These are phyloP conservation scores for Rhizopogon vinicolor DNA, from an alignment of 768 basidiomycete genomes.

Conservation along the genomic window DNA sequence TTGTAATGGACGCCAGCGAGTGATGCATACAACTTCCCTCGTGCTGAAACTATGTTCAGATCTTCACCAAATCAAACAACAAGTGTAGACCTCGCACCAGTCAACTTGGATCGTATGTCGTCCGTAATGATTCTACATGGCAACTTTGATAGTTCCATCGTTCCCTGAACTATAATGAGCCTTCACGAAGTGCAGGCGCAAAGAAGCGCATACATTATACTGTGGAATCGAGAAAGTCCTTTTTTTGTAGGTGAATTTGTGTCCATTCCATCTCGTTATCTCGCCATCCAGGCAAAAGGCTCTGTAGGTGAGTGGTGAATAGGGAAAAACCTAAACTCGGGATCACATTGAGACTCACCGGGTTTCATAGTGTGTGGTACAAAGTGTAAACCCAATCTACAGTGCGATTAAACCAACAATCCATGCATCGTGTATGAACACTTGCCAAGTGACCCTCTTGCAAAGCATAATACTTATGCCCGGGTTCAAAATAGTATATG, in stretches of 20 bases:
- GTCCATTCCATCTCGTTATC: constrained; percentile 9
- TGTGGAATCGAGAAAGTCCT: neutral
- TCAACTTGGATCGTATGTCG: constrained; percentile 4
- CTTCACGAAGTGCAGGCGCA: neutral
- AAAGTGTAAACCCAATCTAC: neutral
- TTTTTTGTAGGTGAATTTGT: neutral
- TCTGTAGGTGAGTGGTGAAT: neutral
- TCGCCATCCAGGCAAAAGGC: neutral
- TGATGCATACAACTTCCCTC: constrained; percentile 8
- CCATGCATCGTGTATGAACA: neutral
- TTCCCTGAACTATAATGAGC: constrained; percentile 8
- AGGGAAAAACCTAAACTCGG: neutral
- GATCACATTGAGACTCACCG: too few species aligned
- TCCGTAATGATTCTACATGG: constrained; percentile 7
- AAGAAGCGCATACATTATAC: constrained; percentile 3
- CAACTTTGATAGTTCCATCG: constrained; percentile 2
- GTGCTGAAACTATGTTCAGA: constrained; percentile 1
- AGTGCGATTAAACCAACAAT: neutral
- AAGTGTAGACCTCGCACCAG: constrained; percentile 1
- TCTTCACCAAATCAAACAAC: neutral
- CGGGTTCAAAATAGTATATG: constrained; percentile 7
- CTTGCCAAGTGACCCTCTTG: neutral
- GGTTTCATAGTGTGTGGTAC: too few species aligned
- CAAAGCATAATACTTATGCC: neutral
- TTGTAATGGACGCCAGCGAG: constrained; percentile 12